These are phyloP conservation scores for Leccinum longicurvipes DNA, from an alignment of 768 basidiomycete species.

Conservation along the genomic window DNA sequence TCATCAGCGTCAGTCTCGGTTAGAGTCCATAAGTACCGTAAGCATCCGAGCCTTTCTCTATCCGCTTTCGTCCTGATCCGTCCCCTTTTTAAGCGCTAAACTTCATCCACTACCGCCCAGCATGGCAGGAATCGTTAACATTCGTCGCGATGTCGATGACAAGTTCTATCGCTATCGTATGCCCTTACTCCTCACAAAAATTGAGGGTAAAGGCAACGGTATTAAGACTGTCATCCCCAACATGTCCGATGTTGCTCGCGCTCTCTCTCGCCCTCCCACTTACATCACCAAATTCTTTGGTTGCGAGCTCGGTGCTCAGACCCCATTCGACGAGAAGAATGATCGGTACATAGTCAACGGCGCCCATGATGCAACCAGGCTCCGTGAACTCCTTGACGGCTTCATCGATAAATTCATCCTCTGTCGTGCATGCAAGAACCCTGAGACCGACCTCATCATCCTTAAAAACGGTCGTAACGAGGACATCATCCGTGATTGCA, in stretches of 20 bases:
- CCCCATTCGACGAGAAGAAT: conserved; percentile 92
- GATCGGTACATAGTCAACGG: conserved; percentile 99
- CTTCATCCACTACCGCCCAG: conserved; percentile 43
- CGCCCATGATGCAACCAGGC: conserved; percentile 84
- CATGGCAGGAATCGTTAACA: conserved; percentile 89
- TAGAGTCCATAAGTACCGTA: conserved; percentile 53
- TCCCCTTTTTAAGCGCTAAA: conserved; percentile 52
- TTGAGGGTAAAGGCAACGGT: conserved; percentile 98
- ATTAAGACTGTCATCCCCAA: conserved; percentile 99
- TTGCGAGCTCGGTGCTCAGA: conserved; percentile 97
- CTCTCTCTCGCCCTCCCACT: conserved; percentile 89
- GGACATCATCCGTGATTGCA: conserved; percentile 93
- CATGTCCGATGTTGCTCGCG: conserved; percentile 96
- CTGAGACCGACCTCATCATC: conserved; percentile 94
- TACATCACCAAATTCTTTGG: conserved; percentile 99
- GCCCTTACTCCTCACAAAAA: conserved; percentile 92
- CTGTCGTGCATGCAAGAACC: conserved; percentile 97
- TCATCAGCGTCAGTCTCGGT: conserved; percentile 56
- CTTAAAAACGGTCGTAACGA: conserved; percentile 79
- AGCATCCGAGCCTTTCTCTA: conserved; percentile 15
- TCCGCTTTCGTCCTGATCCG: neutral
- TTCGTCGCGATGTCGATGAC: conserved; percentile 95
- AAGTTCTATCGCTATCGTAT: conserved; percentile 97
- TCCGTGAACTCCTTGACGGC: conserved; percentile 91
- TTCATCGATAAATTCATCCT: conserved; percentile 99